phyloP scores from a whole-genome alignment of 2,329 filamentous ascomycete species.

The Madurella fahalii region DNA sequence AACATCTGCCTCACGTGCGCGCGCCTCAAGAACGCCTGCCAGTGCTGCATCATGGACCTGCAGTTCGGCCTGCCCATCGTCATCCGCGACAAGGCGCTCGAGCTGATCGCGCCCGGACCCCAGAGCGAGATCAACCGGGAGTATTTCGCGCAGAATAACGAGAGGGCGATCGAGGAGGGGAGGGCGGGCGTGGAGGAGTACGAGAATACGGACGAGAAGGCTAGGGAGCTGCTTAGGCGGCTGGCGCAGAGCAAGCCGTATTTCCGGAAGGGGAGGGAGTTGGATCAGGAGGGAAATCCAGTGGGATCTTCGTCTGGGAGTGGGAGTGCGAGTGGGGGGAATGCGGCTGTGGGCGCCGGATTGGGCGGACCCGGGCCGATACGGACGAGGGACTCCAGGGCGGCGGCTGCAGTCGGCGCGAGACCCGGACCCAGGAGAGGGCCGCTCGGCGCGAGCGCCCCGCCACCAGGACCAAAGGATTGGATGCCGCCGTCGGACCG shows the following conservation, averaged over 20 bases:
- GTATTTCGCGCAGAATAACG: slow-evolving; percentile 97
- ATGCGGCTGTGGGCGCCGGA: slow-evolving; percentile 51
- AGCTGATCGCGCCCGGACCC: slow-evolving; percentile 94
- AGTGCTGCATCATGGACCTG: slow-evolving; percentile 97
- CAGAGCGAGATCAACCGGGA: slow-evolving; percentile 91
- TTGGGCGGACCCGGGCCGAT: slow-evolving; percentile 69
- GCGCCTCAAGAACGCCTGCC: slow-evolving; percentile 96
- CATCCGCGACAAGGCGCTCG: slow-evolving; percentile 90
- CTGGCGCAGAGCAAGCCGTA: slow-evolving; percentile 93
- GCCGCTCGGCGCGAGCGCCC: slow-evolving; percentile 60
- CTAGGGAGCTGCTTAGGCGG: slow-evolving; percentile 76
- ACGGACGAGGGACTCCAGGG: slow-evolving; percentile 64
- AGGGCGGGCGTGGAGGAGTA: slow-evolving; percentile 82
- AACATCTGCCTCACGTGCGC: slow-evolving; percentile 97
- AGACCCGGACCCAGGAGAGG: slow-evolving; percentile 46
- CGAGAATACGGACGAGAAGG: slow-evolving; percentile 96
- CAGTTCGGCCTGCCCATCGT: slow-evolving; percentile 94
- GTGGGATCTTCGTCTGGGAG: slow-evolving; percentile 35
- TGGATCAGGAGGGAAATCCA: slow-evolving; percentile 56
- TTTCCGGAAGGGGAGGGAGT: slow-evolving; percentile 77
- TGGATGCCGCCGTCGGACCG: slow-evolving; percentile 78
- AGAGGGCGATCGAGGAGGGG: slow-evolving; percentile 91
- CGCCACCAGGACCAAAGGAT: slow-evolving; percentile 79
- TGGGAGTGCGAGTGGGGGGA: slow-evolving; percentile 39
- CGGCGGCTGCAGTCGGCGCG: slow-evolving; percentile 48